These are phyloP conservation scores for Trifolium dubium DNA, from an alignment of 306 rosid genomes.

Conservation along the genomic window DNA sequence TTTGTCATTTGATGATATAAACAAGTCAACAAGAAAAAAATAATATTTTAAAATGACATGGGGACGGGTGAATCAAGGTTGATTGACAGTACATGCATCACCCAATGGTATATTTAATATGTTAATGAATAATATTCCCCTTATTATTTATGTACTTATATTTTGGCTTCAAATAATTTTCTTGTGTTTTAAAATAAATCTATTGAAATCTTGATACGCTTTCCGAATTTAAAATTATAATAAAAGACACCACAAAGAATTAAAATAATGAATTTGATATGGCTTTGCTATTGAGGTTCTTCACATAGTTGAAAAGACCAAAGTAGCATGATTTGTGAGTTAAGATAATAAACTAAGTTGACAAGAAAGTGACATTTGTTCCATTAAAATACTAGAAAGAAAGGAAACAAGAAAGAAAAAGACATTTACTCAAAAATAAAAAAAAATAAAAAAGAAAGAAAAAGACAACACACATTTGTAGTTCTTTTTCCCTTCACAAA, in stretches of 20 bases:
- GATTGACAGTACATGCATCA: neutral
- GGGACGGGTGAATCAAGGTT: neutral
- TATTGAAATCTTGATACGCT: neutral
- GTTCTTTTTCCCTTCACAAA: too few relatives aligned
- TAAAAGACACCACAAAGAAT: conserved; percentile 6
- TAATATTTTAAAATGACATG: neutral
- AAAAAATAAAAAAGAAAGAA: too few relatives aligned
- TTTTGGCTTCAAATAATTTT: neutral
- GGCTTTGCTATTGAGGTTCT: neutral
- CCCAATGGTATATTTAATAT: neutral
- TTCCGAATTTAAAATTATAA: neutral
- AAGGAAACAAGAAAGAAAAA: too few relatives aligned
- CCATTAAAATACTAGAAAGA: neutral
- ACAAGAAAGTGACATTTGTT: conserved; percentile 6
- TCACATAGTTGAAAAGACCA: neutral
- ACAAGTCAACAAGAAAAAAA: too few relatives aligned
- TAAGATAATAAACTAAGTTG: neutral
- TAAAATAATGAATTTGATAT: conserved; percentile 5
- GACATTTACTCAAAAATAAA: too few relatives aligned
- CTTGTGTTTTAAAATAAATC: neutral
- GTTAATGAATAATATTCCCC: too few relatives aligned
- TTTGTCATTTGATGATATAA: neutral
- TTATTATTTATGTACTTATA: neutral
- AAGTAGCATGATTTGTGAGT: neutral
- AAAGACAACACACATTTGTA: too few relatives aligned